phyloP scores from a whole-genome alignment of 1,284 basidiomycete species.

The Coniferiporia weirii region DNA sequence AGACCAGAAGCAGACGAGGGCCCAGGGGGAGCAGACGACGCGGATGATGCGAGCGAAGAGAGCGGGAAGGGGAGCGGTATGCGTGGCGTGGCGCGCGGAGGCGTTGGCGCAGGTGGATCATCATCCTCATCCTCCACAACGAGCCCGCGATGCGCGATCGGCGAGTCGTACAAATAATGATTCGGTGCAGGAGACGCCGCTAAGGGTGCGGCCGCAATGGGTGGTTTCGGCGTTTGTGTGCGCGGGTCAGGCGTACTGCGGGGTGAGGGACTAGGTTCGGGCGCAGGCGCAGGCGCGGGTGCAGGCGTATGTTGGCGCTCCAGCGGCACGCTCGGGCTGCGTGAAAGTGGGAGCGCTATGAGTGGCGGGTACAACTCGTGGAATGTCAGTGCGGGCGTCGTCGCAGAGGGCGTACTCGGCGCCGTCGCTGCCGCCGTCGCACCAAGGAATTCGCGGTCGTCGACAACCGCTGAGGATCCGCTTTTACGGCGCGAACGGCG shows the following conservation, averaged over 20 bases:
- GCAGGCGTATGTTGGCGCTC: constrained; percentile 7
- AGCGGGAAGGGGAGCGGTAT: constrained; percentile 13
- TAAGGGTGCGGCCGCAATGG: background rate
- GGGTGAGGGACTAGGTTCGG: background rate
- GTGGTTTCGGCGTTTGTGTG: constrained; percentile 2
- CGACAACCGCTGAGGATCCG: constrained; percentile 44
- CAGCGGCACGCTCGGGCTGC: constrained; percentile 14
- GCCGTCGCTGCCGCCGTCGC: constrained; percentile 37
- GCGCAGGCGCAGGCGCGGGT: background rate
- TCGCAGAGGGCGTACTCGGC: constrained; percentile 55
- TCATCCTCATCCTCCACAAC: constrained; percentile 69
- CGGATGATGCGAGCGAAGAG: background rate
- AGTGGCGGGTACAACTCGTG: constrained; percentile 23
- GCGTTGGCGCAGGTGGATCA: constrained; percentile 34
- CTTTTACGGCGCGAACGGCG: constrained; percentile 52
- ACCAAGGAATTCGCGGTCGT: constrained; percentile 54
- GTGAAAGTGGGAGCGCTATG: constrained; percentile 12
- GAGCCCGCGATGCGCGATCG: constrained; percentile 55
- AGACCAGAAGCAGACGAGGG: constrained; percentile 39
- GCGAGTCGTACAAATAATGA: constrained; percentile 32
- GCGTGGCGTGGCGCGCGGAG: constrained; percentile 16
- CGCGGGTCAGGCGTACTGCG: constrained; percentile 8
- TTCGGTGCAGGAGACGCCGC: constrained; percentile 14
- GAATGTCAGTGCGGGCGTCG: constrained; percentile 41
- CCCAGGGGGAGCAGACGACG: constrained; percentile 2